Evolutionary conservation across 2,329 filamentous ascomycete species (phyloP), one percentile per base, ranked within the genome.

Genomic region (Talaromyces rugulosus): DNA sequence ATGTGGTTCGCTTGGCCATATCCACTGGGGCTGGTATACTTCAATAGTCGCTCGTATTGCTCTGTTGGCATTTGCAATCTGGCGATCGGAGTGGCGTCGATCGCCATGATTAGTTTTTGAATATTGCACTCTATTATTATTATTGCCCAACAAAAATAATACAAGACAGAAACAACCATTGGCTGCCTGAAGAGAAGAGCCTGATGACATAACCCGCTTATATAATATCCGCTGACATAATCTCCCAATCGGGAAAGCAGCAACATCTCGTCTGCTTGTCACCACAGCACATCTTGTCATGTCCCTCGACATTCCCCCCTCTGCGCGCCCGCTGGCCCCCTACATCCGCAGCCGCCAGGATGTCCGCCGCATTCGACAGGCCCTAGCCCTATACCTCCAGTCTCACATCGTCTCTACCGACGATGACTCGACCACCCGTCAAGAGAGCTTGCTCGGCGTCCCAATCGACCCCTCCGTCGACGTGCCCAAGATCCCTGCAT

Each of bases 341-440:
- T 78, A 77, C 68, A 66, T 78, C 67, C 76, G 72, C 62, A 68
- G 67, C 58, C 72, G 73, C 47, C 73, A 76, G 64, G 76, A 78
- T 64, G 70, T 70, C 51, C 71, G 77, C 51, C 71, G 67, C 30
- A 77, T 78, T 54, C 75, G 76, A 64, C 75, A 76, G 63, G 72
- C 68, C 4, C 64, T 78, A 66, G 77, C 76, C 30, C 65, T 66
- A 23, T 74, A 78, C 62, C 69, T 78, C 8, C 71, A 70, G 58
- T 75, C 75, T 3, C 72, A 75, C 28, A 70, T 78, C 30, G 66
- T 66, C 11, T 74, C 73, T 34, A 65, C 65, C 2, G 71, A 73
- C 55, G n/a, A 52, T 52, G 42, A 42, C 9, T 64, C 68, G n/a
- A 34, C 63, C 12, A 66, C 65, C 23, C 62, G 68, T 27, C 65